Base-by-base conservation (phyloP, 2,329 filamentous ascomycete species). In the Sporothrix phasma region DNA sequence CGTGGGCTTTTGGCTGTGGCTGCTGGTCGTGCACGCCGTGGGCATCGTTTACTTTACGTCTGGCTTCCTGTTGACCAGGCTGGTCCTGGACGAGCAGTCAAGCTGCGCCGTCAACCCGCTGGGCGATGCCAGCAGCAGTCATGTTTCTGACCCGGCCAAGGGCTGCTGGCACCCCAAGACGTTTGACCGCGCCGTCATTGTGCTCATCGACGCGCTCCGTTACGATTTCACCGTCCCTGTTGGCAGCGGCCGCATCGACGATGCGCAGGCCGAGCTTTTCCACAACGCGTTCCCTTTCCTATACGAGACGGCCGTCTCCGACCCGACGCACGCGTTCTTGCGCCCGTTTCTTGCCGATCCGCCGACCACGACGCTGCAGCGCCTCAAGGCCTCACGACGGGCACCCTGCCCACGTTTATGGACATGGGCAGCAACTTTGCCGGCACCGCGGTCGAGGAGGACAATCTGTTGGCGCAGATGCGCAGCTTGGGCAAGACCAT, bases 91-190 rank as follows among this genome's bases (percentile, higher is more conserved):
- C 67, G 84, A 91, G 71, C 88, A 87, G 73, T 92, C 90, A 13
- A 80, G 80, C 65, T 94, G 90, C 74, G 77, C 79, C 11, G 75
- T 79, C 47, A 85, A 89, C 59, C 93, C 94, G 3, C 83, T 89
- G 65, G 80, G 83, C 24, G 39, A 76, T 73, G 62, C 31, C 15
- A 13, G 37, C 37, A 31, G 31, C 54, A 67, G 72, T 41, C 76
- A 75, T 10, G 73, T 73, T 51, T 74, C 77, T 8, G 80, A 77
- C 17, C 74, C 78, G 2, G 77, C 84, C 24, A 79, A 81, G 64
- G 94, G 94, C 68, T 99, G 94, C 81, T 99, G 94, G 94, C 92
- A 97, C 74, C 90, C 92, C 39, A 96, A 91, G 77, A 90, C 86
- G 1, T 99, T 97, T 73, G 85, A 96, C 67, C 94, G 92, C 73